Percentiles rank a stretch among this genome's conserved stretches.
Evolutionary conservation across 305 asterid species (phyloP).

Genomic region (Fraxinus paxiana): DNA sequence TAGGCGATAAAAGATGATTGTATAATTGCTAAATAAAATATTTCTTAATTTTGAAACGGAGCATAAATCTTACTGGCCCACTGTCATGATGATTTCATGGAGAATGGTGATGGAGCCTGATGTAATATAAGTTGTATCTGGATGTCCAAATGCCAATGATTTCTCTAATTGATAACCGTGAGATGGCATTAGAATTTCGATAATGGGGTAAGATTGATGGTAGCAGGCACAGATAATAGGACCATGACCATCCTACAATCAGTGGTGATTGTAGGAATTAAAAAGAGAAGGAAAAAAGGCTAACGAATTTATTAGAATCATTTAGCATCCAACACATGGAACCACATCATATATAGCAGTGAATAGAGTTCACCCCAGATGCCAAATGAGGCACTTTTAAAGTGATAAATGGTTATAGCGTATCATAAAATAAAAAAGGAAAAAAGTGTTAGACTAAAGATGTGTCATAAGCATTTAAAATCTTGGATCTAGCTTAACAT

Average conservation of each 20-base stretch:
- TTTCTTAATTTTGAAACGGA: not conserved
- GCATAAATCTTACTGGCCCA: not conserved
- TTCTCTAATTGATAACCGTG: not conserved
- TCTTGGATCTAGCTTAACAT: slow-evolving; percentile 14
- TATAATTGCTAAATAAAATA: not conserved
- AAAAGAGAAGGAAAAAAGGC: not conserved
- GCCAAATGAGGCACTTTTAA: not conserved
- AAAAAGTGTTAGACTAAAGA: not conserved
- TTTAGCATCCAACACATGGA: slow-evolving; percentile 13
- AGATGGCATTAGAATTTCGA: not conserved
- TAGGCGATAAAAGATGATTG: not conserved
- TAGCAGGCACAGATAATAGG: not conserved
- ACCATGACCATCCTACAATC: not conserved
- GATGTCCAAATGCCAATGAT: not conserved
- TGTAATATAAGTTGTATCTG: not conserved
- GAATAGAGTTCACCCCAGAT: not conserved
- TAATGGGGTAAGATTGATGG: not conserved
- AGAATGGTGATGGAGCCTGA: not conserved
- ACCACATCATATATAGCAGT: not conserved
- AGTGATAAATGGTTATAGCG: not conserved
- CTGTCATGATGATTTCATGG: not conserved
- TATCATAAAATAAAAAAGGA: not conserved
- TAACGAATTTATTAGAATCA: not conserved
- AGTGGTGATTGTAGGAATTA: not conserved
- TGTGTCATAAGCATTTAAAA: slow-evolving; percentile 12